Percentiles rank a stretch among this genome's conserved stretches.
phyloP scores from a whole-genome alignment of 768 basidiomycete species.

The Agrocybe pediades region DNA sequence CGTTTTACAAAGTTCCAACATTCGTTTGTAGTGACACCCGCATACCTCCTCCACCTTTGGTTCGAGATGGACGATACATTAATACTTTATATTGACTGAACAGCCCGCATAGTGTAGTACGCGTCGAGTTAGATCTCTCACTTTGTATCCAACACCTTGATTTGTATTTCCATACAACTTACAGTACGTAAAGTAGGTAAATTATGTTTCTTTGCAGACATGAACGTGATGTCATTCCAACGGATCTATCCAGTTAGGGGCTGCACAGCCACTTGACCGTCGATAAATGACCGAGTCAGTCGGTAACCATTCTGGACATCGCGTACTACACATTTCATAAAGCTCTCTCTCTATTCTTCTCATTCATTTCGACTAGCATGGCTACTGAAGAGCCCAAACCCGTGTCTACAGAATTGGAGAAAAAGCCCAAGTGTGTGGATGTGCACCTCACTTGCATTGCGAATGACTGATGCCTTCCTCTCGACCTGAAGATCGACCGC shows the following conservation, averaged over 20 bases:
- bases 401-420: background rate
- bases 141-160: conserved; percentile 18
- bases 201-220: background rate
- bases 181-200: conserved; percentile 7
- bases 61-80: conserved; percentile 19
- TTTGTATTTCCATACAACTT: conserved; percentile 8
- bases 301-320: background rate
- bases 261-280: conserved; percentile 8
- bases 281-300: background rate
- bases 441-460: background rate
- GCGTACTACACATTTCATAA: background rate
- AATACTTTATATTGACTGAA: conserved; percentile 14
- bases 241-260: background rate
- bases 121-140: conserved; percentile 11
- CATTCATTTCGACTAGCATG: conserved; percentile 3
- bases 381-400: conserved; percentile 1
- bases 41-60: conserved; percentile 7
- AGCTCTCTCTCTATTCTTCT: too few species aligned
- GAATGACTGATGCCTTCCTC: background rate
- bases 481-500: conserved; percentile 14
- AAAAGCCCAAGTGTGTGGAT: conserved; percentile 1
- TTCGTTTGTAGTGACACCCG: conserved; percentile 3
- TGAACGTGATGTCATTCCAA: conserved; percentile 8
- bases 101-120: background rate
- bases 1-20: conserved; percentile 3